Base-by-base conservation (phyloP, 2,329 filamentous ascomycete species). In the Cryphonectria japonica region DNA sequence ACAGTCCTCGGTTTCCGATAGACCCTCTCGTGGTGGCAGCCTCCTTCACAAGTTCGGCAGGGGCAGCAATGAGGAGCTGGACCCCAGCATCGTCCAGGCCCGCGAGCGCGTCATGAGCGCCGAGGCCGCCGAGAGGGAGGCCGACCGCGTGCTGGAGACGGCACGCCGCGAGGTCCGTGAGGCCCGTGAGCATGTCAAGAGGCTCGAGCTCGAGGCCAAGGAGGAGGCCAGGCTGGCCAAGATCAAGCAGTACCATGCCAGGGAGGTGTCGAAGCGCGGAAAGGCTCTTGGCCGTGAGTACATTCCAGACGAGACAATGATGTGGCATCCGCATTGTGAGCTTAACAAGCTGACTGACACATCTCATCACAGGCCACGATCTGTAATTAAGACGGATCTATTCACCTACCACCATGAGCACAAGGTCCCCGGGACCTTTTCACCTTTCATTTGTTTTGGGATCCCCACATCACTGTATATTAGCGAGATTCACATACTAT, bases 181-280 rank as follows among this genome's bases (percentile, higher is more conserved):
- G 74, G 91, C 91, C 0, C 83, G 87, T 43, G 89, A 89, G 62
- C 86, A 92, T 73, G 88, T 92, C 2, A 87, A 85, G 80, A 80
- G 83, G 19, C 80, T 93, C 4, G 91, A 92, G 82, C 78, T 84
- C 67, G 91, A 93, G 81, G 90, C 90, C 1, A 85, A 84, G 75
- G 89, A 91, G 79, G 89, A 91, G 77, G 87, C 90, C 1, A 82
- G 89, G 32, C 79, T 86, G 59, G 90, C 90, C 1, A 91, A 89
- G 85, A 87, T 92, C 67, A 92, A 93, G 86, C 86, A 91, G 80
- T 83, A 85, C 67, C 88, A 92, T 76, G 91, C 90, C 0, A 85
- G 83, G 75, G 87, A 88, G 76, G 85, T 92, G 41, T 89, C 87
- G 7, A 92, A 91, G 87, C 84, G 89, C 67, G 90, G 88, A n/a